Percentiles rank a stretch among this genome's conserved stretches.
These are phyloP conservation scores for Raphanus raphanistrum DNA, from an alignment of 345 rosid species.

Conservation along the genomic window DNA sequence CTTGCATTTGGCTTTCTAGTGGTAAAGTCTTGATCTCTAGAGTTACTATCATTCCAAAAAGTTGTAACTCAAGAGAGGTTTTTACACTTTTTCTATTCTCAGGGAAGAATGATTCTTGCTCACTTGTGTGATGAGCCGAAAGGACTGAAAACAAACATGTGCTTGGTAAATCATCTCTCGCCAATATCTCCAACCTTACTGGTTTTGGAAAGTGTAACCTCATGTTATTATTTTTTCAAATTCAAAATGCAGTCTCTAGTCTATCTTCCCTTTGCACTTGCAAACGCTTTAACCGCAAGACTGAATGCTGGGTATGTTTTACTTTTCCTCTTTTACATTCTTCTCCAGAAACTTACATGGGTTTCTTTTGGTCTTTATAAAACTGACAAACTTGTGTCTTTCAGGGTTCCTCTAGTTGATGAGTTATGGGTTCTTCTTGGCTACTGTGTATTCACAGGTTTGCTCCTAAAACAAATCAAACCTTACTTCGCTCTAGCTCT, in stretches of 20 bases:
- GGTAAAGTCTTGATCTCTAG: slow-evolving; percentile 78
- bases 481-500: background rate
- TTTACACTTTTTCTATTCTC: slow-evolving; percentile 35
- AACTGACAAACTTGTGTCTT: slow-evolving; percentile 17
- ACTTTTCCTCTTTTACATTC: slow-evolving; percentile 3
- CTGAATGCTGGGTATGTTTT: slow-evolving; percentile 86
- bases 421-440: slow-evolving; percentile 95
- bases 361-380: background rate
- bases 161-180: slow-evolving; percentile 63
- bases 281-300: slow-evolving; percentile 87
- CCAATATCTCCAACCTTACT: slow-evolving; percentile 1
- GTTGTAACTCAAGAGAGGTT: background rate
- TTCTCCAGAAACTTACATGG: background rate
- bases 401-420: slow-evolving; percentile 87
- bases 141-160: slow-evolving; percentile 98
- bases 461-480: background rate
- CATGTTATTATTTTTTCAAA: background rate
- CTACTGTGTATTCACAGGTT: slow-evolving; percentile 83
- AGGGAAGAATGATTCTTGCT: slow-evolving; percentile 99
- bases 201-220: background rate
- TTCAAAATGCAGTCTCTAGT: slow-evolving; percentile 66
- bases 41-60: background rate
- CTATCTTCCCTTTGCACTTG: slow-evolving; percentile 92
- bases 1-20: slow-evolving; percentile 98
- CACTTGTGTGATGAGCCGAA: slow-evolving; percentile 98